Percentiles rank a stretch among this genome's conserved stretches.
phyloP scores from a whole-genome alignment of 768 basidiomycete species.

The Tylopilus felleus region DNA sequence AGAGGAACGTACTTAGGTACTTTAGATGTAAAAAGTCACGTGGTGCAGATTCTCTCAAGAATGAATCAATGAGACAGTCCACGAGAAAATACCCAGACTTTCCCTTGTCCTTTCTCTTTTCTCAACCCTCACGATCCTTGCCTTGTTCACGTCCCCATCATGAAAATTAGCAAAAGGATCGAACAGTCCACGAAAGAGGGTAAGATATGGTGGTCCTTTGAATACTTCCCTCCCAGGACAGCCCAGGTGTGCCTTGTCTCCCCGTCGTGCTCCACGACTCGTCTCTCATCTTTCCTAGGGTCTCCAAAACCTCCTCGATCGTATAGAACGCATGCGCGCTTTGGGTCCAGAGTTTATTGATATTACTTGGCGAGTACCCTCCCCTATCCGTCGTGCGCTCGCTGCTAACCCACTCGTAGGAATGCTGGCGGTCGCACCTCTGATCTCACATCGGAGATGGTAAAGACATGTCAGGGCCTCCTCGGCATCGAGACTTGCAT shows the following conservation, averaged over 20 bases:
- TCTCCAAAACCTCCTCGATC: conserved; percentile 93
- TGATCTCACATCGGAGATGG: conserved; percentile 89
- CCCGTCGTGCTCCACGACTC: background rate
- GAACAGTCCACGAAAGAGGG: conserved; percentile 80
- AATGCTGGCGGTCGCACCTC: conserved; percentile 96
- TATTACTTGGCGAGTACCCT: conserved; percentile 75
- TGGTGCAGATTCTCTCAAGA: conserved; percentile 3
- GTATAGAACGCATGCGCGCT: conserved; percentile 96
- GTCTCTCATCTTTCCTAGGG: conserved; percentile 12
- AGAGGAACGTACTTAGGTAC: background rate
- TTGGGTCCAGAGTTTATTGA: conserved; percentile 97
- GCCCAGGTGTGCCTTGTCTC: conserved; percentile 63
- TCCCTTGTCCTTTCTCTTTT: conserved; percentile 1
- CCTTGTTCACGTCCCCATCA: conserved; percentile 34
- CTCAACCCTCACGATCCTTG: conserved; percentile 18
- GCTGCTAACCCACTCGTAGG: conserved; percentile 44
- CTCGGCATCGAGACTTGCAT: conserved; percentile 97
- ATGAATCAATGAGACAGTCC: conserved; percentile 3
- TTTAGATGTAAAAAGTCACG: conserved; percentile 12
- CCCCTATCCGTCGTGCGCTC: background rate
- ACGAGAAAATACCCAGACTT: conserved; percentile 26
- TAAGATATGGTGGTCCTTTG: conserved; percentile 97
- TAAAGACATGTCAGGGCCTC: conserved; percentile 88
- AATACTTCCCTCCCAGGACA: conserved; percentile 95
- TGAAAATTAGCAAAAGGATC: conserved; percentile 97